A percentile compares a stretch with the other conserved stretches of the same genome.
Conservation (phyloP, 805 yeast genomes). For the Myxozyma sirexii region DNA sequence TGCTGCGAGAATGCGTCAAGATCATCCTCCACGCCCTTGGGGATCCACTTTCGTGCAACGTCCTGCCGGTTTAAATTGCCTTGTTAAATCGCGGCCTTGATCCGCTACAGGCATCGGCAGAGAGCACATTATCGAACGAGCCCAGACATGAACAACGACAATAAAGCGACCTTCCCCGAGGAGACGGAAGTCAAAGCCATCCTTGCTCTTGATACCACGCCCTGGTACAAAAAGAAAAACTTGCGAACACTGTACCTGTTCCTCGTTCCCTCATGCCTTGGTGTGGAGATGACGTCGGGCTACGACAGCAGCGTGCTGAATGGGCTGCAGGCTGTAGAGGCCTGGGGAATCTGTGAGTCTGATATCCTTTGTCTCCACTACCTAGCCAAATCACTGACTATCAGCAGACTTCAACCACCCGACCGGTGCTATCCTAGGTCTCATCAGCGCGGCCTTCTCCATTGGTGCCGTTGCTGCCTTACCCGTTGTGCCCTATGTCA, state of each 20-base stretch:
- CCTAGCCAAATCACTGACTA: no score
- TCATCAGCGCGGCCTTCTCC: constrained; percentile 37
- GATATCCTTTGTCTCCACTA: no score
- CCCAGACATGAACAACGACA: background rate
- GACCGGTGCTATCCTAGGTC: constrained; percentile 45
- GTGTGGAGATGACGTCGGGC: constrained; percentile 45
- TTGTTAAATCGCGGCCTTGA: no score
- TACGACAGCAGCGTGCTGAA: constrained; percentile 57
- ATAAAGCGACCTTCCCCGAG: background rate
- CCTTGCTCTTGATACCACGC: constrained; percentile 8
- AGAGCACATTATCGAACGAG: no score
- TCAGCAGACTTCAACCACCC: constrained; percentile 47
- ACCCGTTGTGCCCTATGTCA: background rate
- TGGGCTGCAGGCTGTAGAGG: constrained; percentile 51
- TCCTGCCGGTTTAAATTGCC: no score
- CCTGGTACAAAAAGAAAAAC: constrained; percentile 10
- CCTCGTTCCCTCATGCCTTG: constrained; percentile 14
- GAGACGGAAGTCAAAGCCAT: constrained; percentile 31
- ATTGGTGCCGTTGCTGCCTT: constrained; percentile 6
- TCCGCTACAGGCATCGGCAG: no score
- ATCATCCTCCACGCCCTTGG: no score
- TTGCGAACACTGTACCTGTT: constrained; percentile 10
- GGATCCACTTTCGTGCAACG: no score
- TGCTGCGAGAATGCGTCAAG: no score
- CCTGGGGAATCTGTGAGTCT: constrained; percentile 44